Percentiles rank a stretch among this genome's conserved stretches.
phyloP scores from a whole-genome alignment of 225 moss, liverwort and hornwort species.

The Pseudisothecium myosuroides region DNA sequence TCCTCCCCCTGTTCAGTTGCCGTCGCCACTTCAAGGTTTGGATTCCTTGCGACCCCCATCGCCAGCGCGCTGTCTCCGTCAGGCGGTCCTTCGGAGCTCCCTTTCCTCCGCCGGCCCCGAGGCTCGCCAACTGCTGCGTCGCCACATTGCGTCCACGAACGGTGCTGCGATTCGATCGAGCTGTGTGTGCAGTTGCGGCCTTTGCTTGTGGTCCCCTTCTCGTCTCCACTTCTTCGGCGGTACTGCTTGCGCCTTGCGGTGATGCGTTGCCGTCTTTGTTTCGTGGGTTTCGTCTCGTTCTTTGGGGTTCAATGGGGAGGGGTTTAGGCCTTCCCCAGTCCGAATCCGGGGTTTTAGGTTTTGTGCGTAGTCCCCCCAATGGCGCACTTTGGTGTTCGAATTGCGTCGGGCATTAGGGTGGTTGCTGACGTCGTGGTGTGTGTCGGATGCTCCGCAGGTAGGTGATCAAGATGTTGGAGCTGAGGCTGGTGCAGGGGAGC shows the following conservation, averaged over 20 bases:
- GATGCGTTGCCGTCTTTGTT: not conserved
- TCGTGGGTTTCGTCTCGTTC: not conserved
- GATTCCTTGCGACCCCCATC: not conserved
- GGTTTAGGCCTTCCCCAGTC: not conserved
- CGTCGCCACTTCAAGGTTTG: not conserved
- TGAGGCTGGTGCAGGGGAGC: constrained; percentile 86
- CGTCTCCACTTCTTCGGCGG: not conserved
- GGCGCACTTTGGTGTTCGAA: not conserved
- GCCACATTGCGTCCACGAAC: not conserved
- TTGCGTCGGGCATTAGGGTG: not conserved
- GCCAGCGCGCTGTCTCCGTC: not conserved
- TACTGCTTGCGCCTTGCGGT: not conserved
- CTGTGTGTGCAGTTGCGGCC: no score
- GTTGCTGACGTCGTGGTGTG: not conserved
- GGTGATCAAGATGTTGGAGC: constrained; percentile 69
- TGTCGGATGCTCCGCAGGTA: not conserved
- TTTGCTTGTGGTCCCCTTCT: not conserved
- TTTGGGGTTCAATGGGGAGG: not conserved
- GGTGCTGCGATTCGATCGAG: not conserved
- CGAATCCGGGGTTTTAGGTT: not conserved
- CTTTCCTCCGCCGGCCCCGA: not conserved
- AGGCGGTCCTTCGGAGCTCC: not conserved
- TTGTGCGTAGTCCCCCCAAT: not conserved
- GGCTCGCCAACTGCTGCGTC: not conserved
- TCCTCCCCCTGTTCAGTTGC: rapidly evolving